Base-by-base conservation (phyloP, 257 asterid genomes). In the Orobanche coerulescens region DNA sequence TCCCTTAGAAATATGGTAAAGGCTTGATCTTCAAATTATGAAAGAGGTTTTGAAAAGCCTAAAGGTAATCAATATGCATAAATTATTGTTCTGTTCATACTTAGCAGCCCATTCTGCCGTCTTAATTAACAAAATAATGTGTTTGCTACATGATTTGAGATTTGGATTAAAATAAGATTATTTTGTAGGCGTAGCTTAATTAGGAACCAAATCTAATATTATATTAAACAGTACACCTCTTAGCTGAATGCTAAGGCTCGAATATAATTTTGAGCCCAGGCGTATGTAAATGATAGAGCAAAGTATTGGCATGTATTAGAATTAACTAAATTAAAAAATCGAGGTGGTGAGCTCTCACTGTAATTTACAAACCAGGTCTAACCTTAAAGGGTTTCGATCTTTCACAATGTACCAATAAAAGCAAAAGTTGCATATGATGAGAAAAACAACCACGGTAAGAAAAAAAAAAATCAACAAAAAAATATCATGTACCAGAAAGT, bases 401-500 rank as follows among this genome's bases (percentile, higher is more conserved):
- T 30, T 30, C 36, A 2, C 36, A 30, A 3, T 23, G 42, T 12
- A 78, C 43, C 44, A 54, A 68, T 76, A 78, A 56, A 66, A 49
- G 42, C 13, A 13, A 61, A 5, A 23, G 65, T 44, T 51, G 25
- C 50, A 56, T 25, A 16, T 46, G 61, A 43, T 16, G 40, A 5
- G 37, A 24, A 36, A 16, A 12, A 28, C 28, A 33, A 10, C 7
- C 56, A 15, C 2, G 4, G 7, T 7, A 30, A 30, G 5, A 30
- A 62, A 48, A 5, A 6, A 5, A 49, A 73, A 15, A 24, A 24
- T 9, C 16, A 11, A 10, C 4, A 61, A 25, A 19, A 37, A 59
- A 14, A 1, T 4, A 0, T 30, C 43, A 50, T 1, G 49, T 67
- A 72, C 97, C 97, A 89, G 88, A 89, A 93, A 68, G 99, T 93